Evolutionary conservation across 2,329 filamentous ascomycete genomes (phyloP).

Genomic region (Geosmithia putterillii): DNA sequence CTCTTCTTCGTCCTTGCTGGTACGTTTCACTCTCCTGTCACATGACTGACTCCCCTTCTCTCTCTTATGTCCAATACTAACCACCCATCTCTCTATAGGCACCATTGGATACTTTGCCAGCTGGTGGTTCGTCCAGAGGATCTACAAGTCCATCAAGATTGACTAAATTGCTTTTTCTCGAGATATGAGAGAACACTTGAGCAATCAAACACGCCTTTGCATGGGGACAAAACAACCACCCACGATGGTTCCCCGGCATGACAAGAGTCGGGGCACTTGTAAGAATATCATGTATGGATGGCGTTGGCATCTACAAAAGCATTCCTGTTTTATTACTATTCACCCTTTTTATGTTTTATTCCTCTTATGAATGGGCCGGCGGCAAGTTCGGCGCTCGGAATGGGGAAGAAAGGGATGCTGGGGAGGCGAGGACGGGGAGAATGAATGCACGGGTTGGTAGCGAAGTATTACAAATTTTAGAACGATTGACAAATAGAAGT

Average conservation of each 20-base stretch:
- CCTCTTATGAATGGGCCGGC: not conserved
- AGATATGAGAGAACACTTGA: not conserved
- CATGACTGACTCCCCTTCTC: not conserved
- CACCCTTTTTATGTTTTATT: not conserved
- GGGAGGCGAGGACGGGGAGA: not conserved
- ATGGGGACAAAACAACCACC: not conserved
- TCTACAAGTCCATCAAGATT: constrained; percentile 97
- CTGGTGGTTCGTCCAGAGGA: constrained; percentile 87
- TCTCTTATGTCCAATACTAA: constrained; percentile 7
- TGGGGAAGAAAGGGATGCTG: not conserved
- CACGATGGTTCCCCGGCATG: no score
- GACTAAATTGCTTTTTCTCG: constrained; percentile 40
- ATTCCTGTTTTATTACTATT: not conserved
- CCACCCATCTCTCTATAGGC: constrained; percentile 40
- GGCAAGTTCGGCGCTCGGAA: not conserved
- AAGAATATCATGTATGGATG: not conserved
- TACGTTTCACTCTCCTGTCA: constrained; percentile 32
- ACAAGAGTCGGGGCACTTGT: no score
- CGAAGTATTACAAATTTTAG: not conserved
- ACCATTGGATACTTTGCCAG: constrained; percentile 93
- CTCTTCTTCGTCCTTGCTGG: constrained; percentile 90
- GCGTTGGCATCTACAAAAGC: not conserved
- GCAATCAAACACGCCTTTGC: not conserved
- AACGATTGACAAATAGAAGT: no score
- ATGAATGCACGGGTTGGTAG: not conserved